Conservation (phyloP, 1,139 yeast species). For the Protomyces gravidus region DNA sequence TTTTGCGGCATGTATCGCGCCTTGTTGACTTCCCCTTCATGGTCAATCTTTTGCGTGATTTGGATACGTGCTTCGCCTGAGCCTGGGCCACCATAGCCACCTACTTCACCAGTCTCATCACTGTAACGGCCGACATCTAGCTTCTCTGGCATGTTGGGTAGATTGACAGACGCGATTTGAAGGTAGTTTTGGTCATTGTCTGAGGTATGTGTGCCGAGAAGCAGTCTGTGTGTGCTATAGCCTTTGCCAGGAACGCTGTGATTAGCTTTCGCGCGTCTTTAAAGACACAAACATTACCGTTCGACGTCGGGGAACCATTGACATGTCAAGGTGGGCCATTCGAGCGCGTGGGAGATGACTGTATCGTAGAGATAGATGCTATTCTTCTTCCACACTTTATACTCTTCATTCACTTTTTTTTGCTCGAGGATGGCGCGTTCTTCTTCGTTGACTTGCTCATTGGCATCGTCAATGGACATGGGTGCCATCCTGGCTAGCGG, state of each 20-base stretch:
- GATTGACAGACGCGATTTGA: conserved; percentile 66
- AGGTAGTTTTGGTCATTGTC: conserved; percentile 73
- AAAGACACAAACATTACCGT: conserved; percentile 24
- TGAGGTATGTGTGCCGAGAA: conserved; percentile 84
- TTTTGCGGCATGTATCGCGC: conserved; percentile 80
- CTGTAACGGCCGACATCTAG: conserved; percentile 41
- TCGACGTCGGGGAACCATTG: conserved; percentile 47
- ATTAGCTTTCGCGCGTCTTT: not conserved
- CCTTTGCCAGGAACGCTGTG: conserved; percentile 34
- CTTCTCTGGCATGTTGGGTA: conserved; percentile 48
- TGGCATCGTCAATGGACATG: not conserved
- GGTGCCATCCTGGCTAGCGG: too few relatives aligned
- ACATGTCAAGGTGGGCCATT: conserved; percentile 53
- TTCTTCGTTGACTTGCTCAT: conserved; percentile 8
- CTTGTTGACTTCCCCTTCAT: conserved; percentile 64
- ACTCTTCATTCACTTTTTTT: conserved; percentile 13
- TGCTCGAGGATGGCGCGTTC: conserved; percentile 15
- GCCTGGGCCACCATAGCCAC: conserved; percentile 38
- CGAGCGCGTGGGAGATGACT: conserved; percentile 62
- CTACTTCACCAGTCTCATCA: conserved; percentile 38
- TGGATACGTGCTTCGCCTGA: conserved; percentile 44
- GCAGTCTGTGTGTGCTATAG: conserved; percentile 43
- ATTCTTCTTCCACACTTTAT: conserved; percentile 71
- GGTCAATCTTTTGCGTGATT: conserved; percentile 51
- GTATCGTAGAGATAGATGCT: conserved; percentile 84